A percentile compares a stretch with the other conserved stretches of the same genome.
phyloP scores from a whole-genome alignment of 257 asterid genomes.

The Jacaranda mimosifolia region DNA sequence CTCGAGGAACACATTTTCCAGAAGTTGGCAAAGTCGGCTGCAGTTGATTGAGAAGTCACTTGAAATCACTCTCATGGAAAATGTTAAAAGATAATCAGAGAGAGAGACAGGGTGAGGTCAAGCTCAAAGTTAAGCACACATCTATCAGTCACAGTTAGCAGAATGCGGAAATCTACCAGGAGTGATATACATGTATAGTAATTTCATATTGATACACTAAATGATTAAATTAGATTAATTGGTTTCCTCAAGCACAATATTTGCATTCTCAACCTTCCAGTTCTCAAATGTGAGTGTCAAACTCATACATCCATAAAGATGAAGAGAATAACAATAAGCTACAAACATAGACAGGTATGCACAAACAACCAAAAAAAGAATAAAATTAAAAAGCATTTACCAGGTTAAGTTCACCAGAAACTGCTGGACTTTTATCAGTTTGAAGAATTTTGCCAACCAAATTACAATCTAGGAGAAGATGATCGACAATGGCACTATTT shows the following conservation, averaged over 20 bases:
- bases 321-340: slow-evolving; percentile 28
- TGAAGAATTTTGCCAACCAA: slow-evolving; percentile 78
- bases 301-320: slow-evolving; percentile 11
- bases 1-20: slow-evolving; percentile 75
- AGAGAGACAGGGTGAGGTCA: neutral
- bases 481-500: slow-evolving; percentile 61
- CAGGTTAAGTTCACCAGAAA: slow-evolving; percentile 64
- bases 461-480: slow-evolving; percentile 77
- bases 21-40: slow-evolving; percentile 84
- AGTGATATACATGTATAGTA: neutral
- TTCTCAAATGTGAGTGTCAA: slow-evolving; percentile 19
- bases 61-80: slow-evolving; percentile 27
- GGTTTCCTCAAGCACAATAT: slow-evolving; percentile 19
- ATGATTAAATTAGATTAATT: slow-evolving; percentile 17
- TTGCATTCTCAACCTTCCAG: slow-evolving; percentile 10
- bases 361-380: slow-evolving; percentile 13
- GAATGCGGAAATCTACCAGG: neutral
- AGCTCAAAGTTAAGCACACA: neutral
- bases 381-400: slow-evolving; percentile 42
- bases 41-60: slow-evolving; percentile 40
- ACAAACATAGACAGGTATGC: slow-evolving; percentile 2
- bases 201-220: slow-evolving; percentile 8
- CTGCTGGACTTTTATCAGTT: slow-evolving; percentile 66
- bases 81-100: neutral
- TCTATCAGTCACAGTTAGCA: slow-evolving; percentile 21